Evolutionary conservation across 2,329 filamentous ascomycete genomes (phyloP), one percentile per base, ranked within the genome.

Genomic region (Stachybotrys elegans): DNA sequence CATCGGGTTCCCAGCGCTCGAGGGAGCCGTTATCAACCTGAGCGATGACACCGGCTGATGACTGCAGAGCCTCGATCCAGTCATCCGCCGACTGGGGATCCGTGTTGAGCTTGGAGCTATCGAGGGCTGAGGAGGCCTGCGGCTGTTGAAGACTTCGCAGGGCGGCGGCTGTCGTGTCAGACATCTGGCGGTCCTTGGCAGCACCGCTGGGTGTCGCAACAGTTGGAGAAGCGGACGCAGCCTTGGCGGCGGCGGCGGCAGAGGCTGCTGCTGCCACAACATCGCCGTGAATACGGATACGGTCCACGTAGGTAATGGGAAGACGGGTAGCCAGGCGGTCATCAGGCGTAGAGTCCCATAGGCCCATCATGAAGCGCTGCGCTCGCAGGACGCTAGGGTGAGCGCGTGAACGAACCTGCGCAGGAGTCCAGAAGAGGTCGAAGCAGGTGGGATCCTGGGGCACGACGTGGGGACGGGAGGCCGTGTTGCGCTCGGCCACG

Each of bases 341-440:
- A 52, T 74, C 70, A 43, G 69, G 65, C 34, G 63, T 66, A 23
- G 65, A 63, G 47, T 84, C 78, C 84, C 84, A 88, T 22, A 86
- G 66, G 9, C 72, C 69, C 71, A 85, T 82, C 58, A 84, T 75
- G 56, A 84, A 87, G 27, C 72, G 70, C 65, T 88, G 83, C 2
- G 83, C 74, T 29, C 67, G 67, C 32, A 87, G 68, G 47, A 87
- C 72, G 51, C 78, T 74, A 4, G 81, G 78, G 52, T 88, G 80
- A 0, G 80, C 78, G 20, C 84, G 77, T n/a, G 82, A 80, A 53
- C 78, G 75, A 43, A 84, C 75, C 63, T 88, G 84, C 1, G 82
- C 77, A 0, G 82, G 82, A 5, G 83, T 83, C 84, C 83, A 87
- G 66, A 86, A 87, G 55, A 86, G 76, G 61, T 87, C 83, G 62